Evolutionary conservation across 495 filamentous ascomycete species (phyloP).

Genomic region (Achaetomiella virescens): DNA sequence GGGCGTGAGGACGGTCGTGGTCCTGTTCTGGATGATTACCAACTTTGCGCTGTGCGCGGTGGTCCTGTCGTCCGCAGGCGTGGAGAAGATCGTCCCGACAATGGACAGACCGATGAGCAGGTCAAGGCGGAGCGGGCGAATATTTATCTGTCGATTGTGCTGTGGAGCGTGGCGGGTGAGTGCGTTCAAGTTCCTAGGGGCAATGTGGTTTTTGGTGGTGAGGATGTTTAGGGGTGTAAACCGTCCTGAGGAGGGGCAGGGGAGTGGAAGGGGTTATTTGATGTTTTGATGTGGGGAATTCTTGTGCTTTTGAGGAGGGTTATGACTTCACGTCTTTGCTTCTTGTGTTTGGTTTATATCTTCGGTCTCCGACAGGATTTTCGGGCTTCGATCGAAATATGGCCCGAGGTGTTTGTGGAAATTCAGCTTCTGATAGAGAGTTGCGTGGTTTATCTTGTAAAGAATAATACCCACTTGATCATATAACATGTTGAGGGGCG

Average conservation of each 20-base stretch:
- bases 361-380: background rate
- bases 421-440: background rate
- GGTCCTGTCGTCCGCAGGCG: conserved; percentile 78
- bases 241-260: background rate
- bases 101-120: conserved; percentile 36
- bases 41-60: conserved; percentile 86
- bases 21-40: conserved; percentile 92
- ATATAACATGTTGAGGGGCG: background rate
- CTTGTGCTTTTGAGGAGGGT: background rate
- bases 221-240: conserved; percentile 70
- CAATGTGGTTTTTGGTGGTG: conserved; percentile 91
- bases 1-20: conserved; percentile 85
- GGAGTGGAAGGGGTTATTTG: background rate
- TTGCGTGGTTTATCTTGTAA: background rate
- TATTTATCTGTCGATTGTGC: conserved; percentile 84
- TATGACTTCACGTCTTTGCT: background rate
- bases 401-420: background rate
- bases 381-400: background rate
- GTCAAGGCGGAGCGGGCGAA: conserved; percentile 46
- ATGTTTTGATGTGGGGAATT: background rate
- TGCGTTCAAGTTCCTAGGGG: conserved; percentile 88
- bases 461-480: background rate
- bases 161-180: conserved; percentile 88
- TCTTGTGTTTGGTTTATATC: background rate
- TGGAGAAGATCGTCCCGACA: conserved; percentile 56